Evolutionary conservation across 1,284 basidiomycete genomes (phyloP), one percentile per base, ranked within the genome.

Genomic region (Psilocybe mexicana): DNA sequence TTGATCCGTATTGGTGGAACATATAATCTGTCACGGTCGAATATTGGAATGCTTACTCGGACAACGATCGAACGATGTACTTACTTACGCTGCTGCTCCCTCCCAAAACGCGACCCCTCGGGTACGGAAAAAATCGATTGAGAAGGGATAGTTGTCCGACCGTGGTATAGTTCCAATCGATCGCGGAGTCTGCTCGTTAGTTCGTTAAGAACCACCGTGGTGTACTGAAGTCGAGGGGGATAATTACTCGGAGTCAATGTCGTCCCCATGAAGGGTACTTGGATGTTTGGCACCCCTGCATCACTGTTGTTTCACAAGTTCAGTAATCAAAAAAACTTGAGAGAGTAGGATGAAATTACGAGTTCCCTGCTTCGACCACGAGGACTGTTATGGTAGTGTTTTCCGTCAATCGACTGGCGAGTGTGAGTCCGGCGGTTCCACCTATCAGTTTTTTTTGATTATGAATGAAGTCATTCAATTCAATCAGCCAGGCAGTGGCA

Each of bases 41-140:
- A 11, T 8, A 12, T 45, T 30, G n/a, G 30, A 8, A n/a, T 46
- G 11, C 26, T 53, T 10, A 12, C 8, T 6, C 5, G 30, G 30
- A 28, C 5, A 23, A 25, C 7, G 12, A 23, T 25, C 8, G 3
- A 2, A 2, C 3, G 7, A 24, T 25, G 30, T 6, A 54, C 52
- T 36, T 24, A 54, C 52, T 54, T 10, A 54, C 38, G 33, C 43
- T 45, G 18, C 42, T 54, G 42, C 26, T 35, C 14, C 52, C 52
- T 7, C 52, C 52, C 8, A 54, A 26, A 35, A 54, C 24, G 3
- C 43, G 28, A 14, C 52, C 52, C 10, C 52, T 43, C 4, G 14
- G 26, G 35, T 54, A 54, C 1, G 52, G 33, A 23, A 54, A 18
- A 3, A 23, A 12, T 24, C 52, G 12, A 18, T 45, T 26, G 6